Evolutionary conservation across 441 rosid species (phyloP), one percentile per base, ranked within the genome.

Genomic region (Pelargonium australe): DNA sequence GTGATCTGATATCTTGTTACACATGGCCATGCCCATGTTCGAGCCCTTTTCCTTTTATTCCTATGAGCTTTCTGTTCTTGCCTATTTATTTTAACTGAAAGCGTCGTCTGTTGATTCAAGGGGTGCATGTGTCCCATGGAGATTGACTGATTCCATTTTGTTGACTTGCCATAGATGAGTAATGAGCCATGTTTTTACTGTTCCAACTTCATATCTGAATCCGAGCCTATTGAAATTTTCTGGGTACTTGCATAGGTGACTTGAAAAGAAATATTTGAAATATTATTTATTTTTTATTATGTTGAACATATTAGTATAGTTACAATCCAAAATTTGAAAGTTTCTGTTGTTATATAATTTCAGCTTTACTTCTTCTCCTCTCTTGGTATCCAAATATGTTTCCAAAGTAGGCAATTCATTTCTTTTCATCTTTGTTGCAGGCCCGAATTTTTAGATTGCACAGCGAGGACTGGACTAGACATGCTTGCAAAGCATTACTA

Each of bases 401-500:
- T 55, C 7, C 61, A 8, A 55, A 55, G 61, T 20, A 66, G 19
- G 34, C 62, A 37, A 28, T 62, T 41, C 9, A 66, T 66, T 47
- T 66, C 14, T 67, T 13, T n/a, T 1, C 4, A 20, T 12, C 2
- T 44, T 37, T 63, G 43, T 63, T 84, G 66, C 87, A 91, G 99
- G 87, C 99, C 99, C 47, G 93, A 88, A 76, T 86, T 87, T 76
- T 80, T 94, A 74, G 96, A 94, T 81, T 94, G 97, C 85, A 94
- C 97, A 4, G 97, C 99, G 34, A 87, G 99, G 79, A 94, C 99
- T 60, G 89, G 95, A 67, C 78, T 94, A 58, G 99, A 89, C 81
- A 94, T 91, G 99, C 89, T 94, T 70, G 89, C 95, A 14, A 94
- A 91, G 82, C 97, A 94, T 80, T 94, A 91, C 72, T 89, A 91